Conservation (phyloP, 2,329 filamentous ascomycete genomes). For the Penicillium oxalicum region DNA sequence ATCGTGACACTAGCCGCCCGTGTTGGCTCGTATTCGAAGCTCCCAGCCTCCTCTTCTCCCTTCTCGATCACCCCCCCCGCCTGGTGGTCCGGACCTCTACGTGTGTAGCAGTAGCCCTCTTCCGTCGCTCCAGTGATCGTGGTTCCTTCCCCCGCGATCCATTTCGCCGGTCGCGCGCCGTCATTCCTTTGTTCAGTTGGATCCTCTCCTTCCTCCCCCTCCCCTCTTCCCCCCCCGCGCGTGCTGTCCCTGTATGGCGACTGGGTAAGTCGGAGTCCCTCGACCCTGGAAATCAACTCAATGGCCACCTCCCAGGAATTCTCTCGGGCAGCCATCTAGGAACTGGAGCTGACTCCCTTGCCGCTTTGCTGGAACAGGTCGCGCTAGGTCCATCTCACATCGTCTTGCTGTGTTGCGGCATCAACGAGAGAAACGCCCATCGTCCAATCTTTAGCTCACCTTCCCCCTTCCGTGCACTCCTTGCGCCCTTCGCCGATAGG, state of each 20-base stretch:
- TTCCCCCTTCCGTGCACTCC: neutral
- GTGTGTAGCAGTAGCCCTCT: constrained; percentile 7
- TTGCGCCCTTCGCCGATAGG: neutral
- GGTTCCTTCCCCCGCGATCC: neutral
- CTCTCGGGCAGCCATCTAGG: too few relatives aligned
- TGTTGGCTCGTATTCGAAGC: constrained; percentile 9
- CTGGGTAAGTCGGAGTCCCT: constrained; percentile 13
- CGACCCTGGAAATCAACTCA: neutral
- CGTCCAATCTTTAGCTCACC: neutral
- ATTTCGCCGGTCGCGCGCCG: neutral
- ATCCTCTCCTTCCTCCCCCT: neutral
- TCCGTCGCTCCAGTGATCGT: neutral
- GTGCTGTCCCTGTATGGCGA: constrained; percentile 18
- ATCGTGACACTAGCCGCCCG: constrained; percentile 3
- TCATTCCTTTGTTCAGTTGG: neutral
- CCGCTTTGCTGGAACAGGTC: neutral
- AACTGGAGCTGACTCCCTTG: constrained; percentile 1
- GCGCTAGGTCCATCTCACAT: neutral
- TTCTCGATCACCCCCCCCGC: constrained; percentile 10
- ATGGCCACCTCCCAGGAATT: neutral
- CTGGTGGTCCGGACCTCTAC: constrained; percentile 9
- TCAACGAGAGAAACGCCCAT: neutral
- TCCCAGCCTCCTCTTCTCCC: constrained; percentile 4
- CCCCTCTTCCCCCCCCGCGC: constrained; percentile 1
- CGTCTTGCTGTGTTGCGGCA: neutral